Base-by-base conservation (phyloP, 495 filamentous ascomycete species). In the Penicillium flavigenum region DNA sequence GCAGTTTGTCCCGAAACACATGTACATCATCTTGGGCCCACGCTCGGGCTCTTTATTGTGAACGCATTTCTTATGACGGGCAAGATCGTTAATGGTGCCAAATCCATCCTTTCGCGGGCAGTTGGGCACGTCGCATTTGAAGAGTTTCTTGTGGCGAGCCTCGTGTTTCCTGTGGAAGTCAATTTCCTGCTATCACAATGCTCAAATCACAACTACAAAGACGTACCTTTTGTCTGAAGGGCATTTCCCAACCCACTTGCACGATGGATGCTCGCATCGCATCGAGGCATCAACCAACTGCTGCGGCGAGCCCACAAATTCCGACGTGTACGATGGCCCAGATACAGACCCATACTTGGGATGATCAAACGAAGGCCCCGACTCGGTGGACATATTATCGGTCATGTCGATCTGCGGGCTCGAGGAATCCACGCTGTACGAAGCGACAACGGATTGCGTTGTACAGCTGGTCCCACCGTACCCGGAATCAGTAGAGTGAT, bases 81-180 rank as follows among this genome's bases (percentile, higher is more conserved):
- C 82, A 27, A 91, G 78, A 62, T 96, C 92, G 71, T 96, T 96
- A 26, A 78, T 76, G 8, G 90, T 93, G 20, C 88, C 88, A 63
- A 96, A 96, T 2, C 92, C 90, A 59, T 84, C 77, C 22, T 69
- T 71, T 26, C 86, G 79, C 34, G 70, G 56, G 68, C 92, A 96
- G 17, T 72, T 76, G 0, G 72, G 64, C 12, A 85, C 72, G 42
- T 79, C 69, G 65, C 92, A 96, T 62, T 77, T 84, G 68, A 83
- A 87, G 1, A 86, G 83, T 63, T 91, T 93, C 11, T 75, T 79
- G 72, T 96, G 92, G 54, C 89, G 83, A 14, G 87, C 83, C 48
- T 83, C 74, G 66, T 96, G 92, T 75, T 96, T 96, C 60, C 92
- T 96, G 67, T 9, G 3, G 5, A 26, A 39, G 54, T 63, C 41